These are phyloP conservation scores for Cudoniella acicularis DNA, from an alignment of 495 filamentous ascomycete genomes.

Conservation along the genomic window DNA sequence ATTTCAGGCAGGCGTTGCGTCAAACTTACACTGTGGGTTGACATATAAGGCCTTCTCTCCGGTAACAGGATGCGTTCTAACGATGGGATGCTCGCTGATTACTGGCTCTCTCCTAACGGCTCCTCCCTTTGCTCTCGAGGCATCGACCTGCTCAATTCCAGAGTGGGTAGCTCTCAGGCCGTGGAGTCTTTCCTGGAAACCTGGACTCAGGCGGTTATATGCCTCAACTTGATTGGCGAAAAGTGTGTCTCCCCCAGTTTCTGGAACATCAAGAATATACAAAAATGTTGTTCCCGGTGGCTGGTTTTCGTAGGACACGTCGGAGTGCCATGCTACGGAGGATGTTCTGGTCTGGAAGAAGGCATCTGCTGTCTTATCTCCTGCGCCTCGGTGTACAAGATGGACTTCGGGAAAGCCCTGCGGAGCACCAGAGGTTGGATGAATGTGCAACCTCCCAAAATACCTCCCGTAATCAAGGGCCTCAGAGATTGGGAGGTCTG, in stretches of 20 bases:
- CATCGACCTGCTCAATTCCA: slow-evolving; percentile 65
- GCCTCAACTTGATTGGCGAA: slow-evolving; percentile 72
- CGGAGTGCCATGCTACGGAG: slow-evolving; percentile 76
- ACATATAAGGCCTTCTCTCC: slow-evolving; percentile 86
- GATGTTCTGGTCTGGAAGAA: slow-evolving; percentile 63
- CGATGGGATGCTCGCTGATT: slow-evolving; percentile 65
- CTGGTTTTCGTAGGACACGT: slow-evolving; percentile 79
- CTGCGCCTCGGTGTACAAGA: slow-evolving; percentile 70
- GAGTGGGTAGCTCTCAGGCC: slow-evolving; percentile 76
- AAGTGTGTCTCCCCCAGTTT: slow-evolving; percentile 73
- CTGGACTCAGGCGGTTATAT: slow-evolving; percentile 70
- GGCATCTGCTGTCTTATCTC: slow-evolving; percentile 50
- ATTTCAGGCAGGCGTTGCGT: not conserved
- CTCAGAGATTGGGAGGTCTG: slow-evolving; percentile 64
- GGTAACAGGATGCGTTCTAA: slow-evolving; percentile 76
- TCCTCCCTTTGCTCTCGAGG: slow-evolving; percentile 49
- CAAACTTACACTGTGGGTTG: slow-evolving; percentile 75
- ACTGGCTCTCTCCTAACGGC: slow-evolving; percentile 70
- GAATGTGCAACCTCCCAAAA: slow-evolving; percentile 82
- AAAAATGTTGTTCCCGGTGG: slow-evolving; percentile 85
- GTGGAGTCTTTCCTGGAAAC: slow-evolving; percentile 68
- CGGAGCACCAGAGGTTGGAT: slow-evolving; percentile 72
- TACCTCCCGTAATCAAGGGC: slow-evolving; percentile 70
- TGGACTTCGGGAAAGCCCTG: slow-evolving; percentile 71
- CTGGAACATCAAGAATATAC: slow-evolving; percentile 73